Evolutionary conservation across 257 asterid genomes (phyloP).

Genomic region (Parsonsia alboflavescens): DNA sequence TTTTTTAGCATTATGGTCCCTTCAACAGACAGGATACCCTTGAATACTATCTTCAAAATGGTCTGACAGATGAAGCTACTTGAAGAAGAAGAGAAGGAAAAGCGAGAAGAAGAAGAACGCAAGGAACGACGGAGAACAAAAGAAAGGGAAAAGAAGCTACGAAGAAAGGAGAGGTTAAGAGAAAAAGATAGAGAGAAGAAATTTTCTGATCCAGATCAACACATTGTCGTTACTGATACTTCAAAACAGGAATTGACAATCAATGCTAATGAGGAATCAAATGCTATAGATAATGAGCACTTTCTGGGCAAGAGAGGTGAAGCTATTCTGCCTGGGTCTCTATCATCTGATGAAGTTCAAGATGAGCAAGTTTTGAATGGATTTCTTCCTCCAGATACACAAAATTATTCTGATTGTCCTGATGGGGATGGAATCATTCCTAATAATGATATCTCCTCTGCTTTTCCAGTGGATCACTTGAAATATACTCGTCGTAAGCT

Average conservation of each 20-base stretch:
- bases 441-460: slow-evolving; percentile 38
- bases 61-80: slow-evolving; percentile 77
- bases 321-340: slow-evolving; percentile 40
- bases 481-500: slow-evolving; percentile 58
- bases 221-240: slow-evolving; percentile 35
- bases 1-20: slow-evolving; percentile 13
- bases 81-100: slow-evolving; percentile 98
- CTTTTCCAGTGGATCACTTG: slow-evolving; percentile 37
- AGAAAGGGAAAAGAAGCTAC: slow-evolving; percentile 87
- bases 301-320: slow-evolving; percentile 49
- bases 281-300: slow-evolving; percentile 36
- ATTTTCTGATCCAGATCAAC: slow-evolving; percentile 35
- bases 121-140: slow-evolving; percentile 73
- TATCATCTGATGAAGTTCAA: slow-evolving; percentile 44
- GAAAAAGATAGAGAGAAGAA: slow-evolving; percentile 71
- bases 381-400: slow-evolving; percentile 38
- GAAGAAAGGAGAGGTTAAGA: slow-evolving; percentile 88
- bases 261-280: slow-evolving; percentile 38
- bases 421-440: slow-evolving; percentile 39
- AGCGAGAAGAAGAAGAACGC: slow-evolving; percentile 90
- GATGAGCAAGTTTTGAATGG: slow-evolving; percentile 48
- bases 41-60: slow-evolving; percentile 25
- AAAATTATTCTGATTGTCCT: slow-evolving; percentile 41
- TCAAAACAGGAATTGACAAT: slow-evolving; percentile 36
- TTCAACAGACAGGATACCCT: slow-evolving; percentile 13